Evolutionary conservation across 2,329 filamentous ascomycete genomes (phyloP).

Genomic region (Colletotrichum orchidophilum): DNA sequence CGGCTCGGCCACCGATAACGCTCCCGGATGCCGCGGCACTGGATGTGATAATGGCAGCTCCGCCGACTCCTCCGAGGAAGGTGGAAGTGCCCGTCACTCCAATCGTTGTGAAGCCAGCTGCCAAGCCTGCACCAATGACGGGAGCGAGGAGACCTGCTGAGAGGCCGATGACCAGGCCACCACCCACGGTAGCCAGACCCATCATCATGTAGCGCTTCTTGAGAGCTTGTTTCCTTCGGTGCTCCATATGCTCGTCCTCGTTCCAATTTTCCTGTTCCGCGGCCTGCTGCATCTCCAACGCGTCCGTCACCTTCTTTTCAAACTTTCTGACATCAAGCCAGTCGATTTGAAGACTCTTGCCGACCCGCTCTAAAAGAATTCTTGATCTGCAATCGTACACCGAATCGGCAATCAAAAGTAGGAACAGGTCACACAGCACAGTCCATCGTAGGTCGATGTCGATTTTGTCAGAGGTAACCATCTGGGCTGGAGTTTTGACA

Average conservation of each 20-base stretch:
- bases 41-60: slow-evolving; percentile 93
- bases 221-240: slow-evolving; percentile 80
- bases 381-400: slow-evolving; percentile 91
- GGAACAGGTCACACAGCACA: slow-evolving; percentile 92
- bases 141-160: slow-evolving; percentile 92
- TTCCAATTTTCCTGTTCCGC: slow-evolving; percentile 98
- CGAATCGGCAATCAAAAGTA: slow-evolving; percentile 96
- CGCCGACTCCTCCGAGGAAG: slow-evolving; percentile 91
- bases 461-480: slow-evolving; percentile 83
- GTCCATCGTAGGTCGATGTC: slow-evolving; percentile 98
- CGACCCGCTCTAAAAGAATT: slow-evolving; percentile 84
- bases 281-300: slow-evolving; percentile 95
- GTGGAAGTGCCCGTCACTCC: slow-evolving; percentile 88
- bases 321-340: slow-evolving; percentile 97
- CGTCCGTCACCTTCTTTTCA: slow-evolving; percentile 96
- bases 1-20: slow-evolving; percentile 85
- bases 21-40: slow-evolving; percentile 86
- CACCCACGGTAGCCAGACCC: slow-evolving; percentile 95
- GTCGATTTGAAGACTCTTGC: slow-evolving; percentile 79
- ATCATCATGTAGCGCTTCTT: slow-evolving; percentile 92
- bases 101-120: slow-evolving; percentile 94
- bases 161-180: slow-evolving; percentile 92
- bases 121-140: slow-evolving; percentile 91
- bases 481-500: slow-evolving; percentile 83
- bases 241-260: slow-evolving; percentile 92